phyloP scores from a whole-genome alignment of 2,329 filamentous ascomycete species.

The Xylariaceae sp. region DNA sequence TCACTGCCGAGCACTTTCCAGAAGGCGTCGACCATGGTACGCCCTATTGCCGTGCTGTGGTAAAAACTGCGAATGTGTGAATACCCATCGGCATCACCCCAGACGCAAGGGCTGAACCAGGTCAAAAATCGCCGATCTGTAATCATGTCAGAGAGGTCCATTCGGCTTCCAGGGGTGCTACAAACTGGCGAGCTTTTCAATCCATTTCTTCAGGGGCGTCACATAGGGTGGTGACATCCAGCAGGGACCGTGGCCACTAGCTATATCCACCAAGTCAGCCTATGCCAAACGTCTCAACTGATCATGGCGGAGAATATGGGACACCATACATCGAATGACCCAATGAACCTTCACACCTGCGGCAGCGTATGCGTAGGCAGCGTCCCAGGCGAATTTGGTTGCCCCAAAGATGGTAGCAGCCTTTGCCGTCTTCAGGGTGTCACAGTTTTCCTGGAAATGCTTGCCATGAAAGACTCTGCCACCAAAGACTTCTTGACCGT shows the following conservation, averaged over 20 bases:
- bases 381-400: conserved; percentile 61
- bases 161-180: neutral
- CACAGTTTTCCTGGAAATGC: conserved; percentile 41
- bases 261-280: conserved; percentile 10
- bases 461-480: conserved; percentile 55
- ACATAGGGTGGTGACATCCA: conserved; percentile 51
- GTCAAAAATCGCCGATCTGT: conserved; percentile 59
- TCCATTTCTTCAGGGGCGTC: conserved; percentile 46
- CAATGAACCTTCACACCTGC: conserved; percentile 52
- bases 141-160: neutral
- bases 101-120: conserved; percentile 73
- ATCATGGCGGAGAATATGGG: neutral
- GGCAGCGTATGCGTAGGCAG: conserved; percentile 54
- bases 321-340: conserved; percentile 45
- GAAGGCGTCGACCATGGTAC: conserved; percentile 53
- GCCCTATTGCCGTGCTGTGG: conserved; percentile 55
- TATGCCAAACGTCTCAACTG: neutral
- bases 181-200: conserved; percentile 47
- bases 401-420: conserved; percentile 54
- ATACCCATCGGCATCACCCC: conserved; percentile 62
- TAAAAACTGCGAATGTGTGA: conserved; percentile 50
- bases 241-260: conserved; percentile 50
- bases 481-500: conserved; percentile 46
- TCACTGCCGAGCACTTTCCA: conserved; percentile 56
- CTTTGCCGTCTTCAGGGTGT: conserved; percentile 36